These are phyloP conservation scores for Xylariaceae sp. DNA, from an alignment of 2,329 filamentous ascomycete genomes.

Conservation along the genomic window DNA sequence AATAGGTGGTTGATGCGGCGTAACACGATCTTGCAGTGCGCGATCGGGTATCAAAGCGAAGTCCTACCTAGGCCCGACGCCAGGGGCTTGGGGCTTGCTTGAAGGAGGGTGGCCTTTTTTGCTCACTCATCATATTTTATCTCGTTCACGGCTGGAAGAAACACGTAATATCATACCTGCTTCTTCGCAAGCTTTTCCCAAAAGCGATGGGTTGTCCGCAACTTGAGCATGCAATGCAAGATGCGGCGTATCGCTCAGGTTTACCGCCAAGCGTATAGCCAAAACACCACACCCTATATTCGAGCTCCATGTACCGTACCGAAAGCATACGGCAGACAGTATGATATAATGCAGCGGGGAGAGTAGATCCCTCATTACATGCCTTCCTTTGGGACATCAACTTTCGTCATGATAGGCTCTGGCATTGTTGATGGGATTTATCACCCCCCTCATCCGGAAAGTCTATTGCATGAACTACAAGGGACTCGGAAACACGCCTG, in stretches of 20 bases:
- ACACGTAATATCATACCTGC: not conserved
- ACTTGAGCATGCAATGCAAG: constrained; percentile 11
- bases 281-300: too few species aligned
- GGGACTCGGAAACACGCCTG: too few species aligned
- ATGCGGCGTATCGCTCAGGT: too few species aligned
- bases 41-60: constrained; percentile 4
- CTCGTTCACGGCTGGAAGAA: not conserved
- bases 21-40: constrained; percentile 41
- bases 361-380: constrained; percentile 4
- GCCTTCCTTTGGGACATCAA: not conserved
- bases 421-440: too few species aligned
- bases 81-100: constrained; percentile 4
- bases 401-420: not conserved
- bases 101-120: not conserved
- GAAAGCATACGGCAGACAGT: not conserved
- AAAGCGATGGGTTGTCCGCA: too few species aligned
- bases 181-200: constrained; percentile 1
- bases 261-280: too few species aligned
- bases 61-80: not conserved
- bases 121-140: not conserved
- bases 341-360: constrained; percentile 7
- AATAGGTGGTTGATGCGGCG: constrained; percentile 32
- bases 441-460: not conserved
- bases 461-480: constrained; percentile 9
- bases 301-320: too few species aligned